Evolutionary conservation across 2,329 filamentous ascomycete species (phyloP).

Genomic region (Trichoderma harzianum): DNA sequence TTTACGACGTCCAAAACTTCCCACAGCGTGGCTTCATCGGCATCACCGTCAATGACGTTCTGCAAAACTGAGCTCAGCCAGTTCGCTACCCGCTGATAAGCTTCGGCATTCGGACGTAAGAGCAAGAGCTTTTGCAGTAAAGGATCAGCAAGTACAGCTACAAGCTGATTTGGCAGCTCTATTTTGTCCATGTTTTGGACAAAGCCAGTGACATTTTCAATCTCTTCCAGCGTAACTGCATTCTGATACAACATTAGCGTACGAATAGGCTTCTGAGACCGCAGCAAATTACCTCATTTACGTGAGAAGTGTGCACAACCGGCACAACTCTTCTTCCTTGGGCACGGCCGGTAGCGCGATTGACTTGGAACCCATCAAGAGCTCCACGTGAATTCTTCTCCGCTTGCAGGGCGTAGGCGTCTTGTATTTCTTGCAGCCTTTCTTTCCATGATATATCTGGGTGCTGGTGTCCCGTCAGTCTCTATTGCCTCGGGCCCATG

Average conservation of each 20-base stretch:
- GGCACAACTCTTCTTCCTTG: conserved; percentile 51
- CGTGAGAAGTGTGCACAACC: conserved; percentile 69
- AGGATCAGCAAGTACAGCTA: conserved; percentile 71
- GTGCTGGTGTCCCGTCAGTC: conserved; percentile 46
- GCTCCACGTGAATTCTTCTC: conserved; percentile 35
- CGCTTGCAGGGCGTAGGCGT: conserved; percentile 48
- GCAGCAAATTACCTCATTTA: conserved; percentile 54
- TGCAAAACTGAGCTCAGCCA: conserved; percentile 58
- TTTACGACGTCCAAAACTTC: conserved; percentile 55
- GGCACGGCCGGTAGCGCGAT: conserved; percentile 40
- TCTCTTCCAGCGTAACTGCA: conserved; percentile 70
- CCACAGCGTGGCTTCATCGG: conserved; percentile 45
- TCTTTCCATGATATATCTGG: conserved; percentile 74
- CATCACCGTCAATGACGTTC: conserved; percentile 52
- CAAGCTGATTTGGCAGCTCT: conserved; percentile 76
- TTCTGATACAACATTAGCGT: conserved; percentile 38
- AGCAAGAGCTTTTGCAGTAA: conserved; percentile 74
- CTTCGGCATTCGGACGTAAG: conserved; percentile 55
- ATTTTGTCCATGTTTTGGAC: conserved; percentile 72
- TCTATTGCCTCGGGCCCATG: too few species aligned
- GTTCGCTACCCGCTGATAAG: conserved; percentile 51
- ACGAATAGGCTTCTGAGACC: neutral
- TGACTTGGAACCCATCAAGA: conserved; percentile 59
- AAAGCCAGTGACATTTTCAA: conserved; percentile 67
- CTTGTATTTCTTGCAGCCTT: conserved; percentile 65